A percentile compares a stretch with the other conserved stretches of the same genome.
phyloP scores from a whole-genome alignment of 139 green algal genomes.

The Chlorella sp. region DNA sequence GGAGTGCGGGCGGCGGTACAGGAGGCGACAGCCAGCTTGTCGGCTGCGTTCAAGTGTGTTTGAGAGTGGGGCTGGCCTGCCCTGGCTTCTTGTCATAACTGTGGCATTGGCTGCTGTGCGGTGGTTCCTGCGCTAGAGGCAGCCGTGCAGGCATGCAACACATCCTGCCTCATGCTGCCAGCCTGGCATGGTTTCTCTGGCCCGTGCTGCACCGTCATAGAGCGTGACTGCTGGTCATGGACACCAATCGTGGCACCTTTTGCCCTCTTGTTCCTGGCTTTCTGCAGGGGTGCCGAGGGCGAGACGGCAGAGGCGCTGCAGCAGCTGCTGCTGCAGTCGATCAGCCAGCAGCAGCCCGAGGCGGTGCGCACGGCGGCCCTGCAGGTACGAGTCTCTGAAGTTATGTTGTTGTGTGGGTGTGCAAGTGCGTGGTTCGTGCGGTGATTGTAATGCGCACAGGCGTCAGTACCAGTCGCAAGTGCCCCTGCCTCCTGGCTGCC shows the following conservation, averaged over 20 bases:
- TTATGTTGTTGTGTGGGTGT: not conserved
- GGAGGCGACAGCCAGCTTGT: conserved; percentile 69
- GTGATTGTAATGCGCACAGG: not conserved
- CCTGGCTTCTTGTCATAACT: too few relatives aligned
- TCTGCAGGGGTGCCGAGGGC: not conserved
- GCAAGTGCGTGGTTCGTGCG: not conserved
- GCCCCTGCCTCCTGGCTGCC: too few relatives aligned
- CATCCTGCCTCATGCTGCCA: not conserved
- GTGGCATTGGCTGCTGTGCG: not conserved
- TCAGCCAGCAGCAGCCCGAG: conserved; percentile 62
- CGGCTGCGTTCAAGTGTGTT: conserved; percentile 59
- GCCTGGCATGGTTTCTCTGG: too few relatives aligned
- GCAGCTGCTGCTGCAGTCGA: conserved; percentile 66
- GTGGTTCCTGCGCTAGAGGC: too few relatives aligned
- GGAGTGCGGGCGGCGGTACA: conserved; percentile 75
- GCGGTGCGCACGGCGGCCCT: conserved; percentile 70
- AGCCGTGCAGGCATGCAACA: too few relatives aligned
- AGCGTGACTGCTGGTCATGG: too few relatives aligned
- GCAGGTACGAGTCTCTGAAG: conserved; percentile 16
- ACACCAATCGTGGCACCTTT: too few relatives aligned
- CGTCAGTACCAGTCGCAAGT: not conserved
- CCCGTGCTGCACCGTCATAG: too few relatives aligned
- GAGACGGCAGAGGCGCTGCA: conserved; percentile 23
- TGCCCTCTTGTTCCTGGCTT: too few relatives aligned
- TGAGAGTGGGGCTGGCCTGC: not conserved